Percentiles rank a stretch among this genome's conserved stretches.
Evolutionary conservation across 1,284 basidiomycete species (phyloP).

Genomic region (Cryptococcus floricola): DNA sequence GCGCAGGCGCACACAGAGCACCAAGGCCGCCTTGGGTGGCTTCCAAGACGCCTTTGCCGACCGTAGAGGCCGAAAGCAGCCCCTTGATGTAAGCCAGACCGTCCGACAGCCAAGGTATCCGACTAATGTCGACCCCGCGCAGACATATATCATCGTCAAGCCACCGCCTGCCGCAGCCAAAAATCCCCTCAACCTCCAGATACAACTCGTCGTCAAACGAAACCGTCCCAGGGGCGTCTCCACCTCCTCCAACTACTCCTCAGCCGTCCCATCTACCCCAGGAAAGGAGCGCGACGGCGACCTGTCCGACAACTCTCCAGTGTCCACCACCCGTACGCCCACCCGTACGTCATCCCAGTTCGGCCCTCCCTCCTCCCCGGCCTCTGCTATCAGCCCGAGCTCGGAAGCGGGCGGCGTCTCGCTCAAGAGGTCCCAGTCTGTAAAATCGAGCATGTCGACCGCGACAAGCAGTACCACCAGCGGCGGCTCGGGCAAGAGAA

Average conservation of each 20-base stretch:
- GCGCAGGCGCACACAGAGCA: background rate
- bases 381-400: background rate
- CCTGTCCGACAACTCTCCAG: background rate
- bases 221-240: conserved; percentile 10
- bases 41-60: background rate
- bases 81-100: conserved; percentile 18
- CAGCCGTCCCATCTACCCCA: conserved; percentile 3
- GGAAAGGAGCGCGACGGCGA: background rate
- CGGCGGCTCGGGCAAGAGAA: conserved; percentile 52
- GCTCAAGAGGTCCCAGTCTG: conserved; percentile 23
- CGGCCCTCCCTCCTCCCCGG: conserved; percentile 2
- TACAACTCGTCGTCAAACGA: conserved; percentile 67
- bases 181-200: conserved; percentile 87
- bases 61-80: conserved; percentile 9
- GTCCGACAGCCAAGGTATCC: background rate
- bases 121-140: background rate
- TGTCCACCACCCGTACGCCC: background rate
- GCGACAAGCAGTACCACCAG: conserved; percentile 14
- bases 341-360: background rate
- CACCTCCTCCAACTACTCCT: conserved; percentile 2
- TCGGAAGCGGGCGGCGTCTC: background rate
- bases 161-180: conserved; percentile 56
- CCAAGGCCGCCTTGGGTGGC: background rate
- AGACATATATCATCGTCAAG: conserved; percentile 63
- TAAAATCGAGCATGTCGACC: conserved; percentile 24